phyloP scores from a whole-genome alignment of 2,329 filamentous ascomycete species.

The Fusarium sp. region DNA sequence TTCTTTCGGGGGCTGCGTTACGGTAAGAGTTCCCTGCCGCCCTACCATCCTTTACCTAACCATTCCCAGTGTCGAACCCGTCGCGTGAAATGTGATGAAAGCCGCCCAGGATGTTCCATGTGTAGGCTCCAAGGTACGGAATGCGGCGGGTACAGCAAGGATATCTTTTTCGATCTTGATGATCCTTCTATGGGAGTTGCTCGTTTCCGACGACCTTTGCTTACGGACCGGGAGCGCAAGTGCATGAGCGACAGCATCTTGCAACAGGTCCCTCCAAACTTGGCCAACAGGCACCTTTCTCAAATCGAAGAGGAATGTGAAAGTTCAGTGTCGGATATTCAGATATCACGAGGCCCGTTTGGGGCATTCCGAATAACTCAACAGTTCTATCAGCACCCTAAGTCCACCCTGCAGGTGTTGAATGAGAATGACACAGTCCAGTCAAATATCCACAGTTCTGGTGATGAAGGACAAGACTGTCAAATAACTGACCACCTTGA shows the following conservation, averaged over 20 bases:
- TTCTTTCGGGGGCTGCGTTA: conserved; percentile 36
- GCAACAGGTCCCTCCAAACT: conserved; percentile 2
- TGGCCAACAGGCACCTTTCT: conserved; percentile 21
- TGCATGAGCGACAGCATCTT: conserved; percentile 30
- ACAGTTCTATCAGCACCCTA: not conserved
- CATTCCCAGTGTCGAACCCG: conserved; percentile 26
- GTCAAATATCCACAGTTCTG: fast-evolving
- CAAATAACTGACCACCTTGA: not conserved
- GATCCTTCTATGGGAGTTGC: conserved; percentile 1
- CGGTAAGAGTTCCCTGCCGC: not conserved
- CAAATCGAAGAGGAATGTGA: conserved; percentile 38
- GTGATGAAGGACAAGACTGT: not conserved
- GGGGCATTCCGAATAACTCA: conserved; percentile 21
- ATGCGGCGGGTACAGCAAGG: conserved; percentile 35
- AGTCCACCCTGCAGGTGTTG: not conserved
- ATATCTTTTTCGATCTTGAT: conserved; percentile 37
- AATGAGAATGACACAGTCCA: fast-evolving
- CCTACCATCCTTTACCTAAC: not conserved
- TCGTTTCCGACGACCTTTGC: conserved; percentile 27
- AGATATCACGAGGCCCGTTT: conserved; percentile 35
- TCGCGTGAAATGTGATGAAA: conserved; percentile 40
- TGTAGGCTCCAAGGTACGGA: conserved; percentile 16
- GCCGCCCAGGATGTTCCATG: conserved; percentile 29
- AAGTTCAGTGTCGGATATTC: not conserved
- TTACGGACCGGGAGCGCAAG: conserved; percentile 26